phyloP scores from a whole-genome alignment of 106 monocot species.

The Apostasia shenzhenica region DNA sequence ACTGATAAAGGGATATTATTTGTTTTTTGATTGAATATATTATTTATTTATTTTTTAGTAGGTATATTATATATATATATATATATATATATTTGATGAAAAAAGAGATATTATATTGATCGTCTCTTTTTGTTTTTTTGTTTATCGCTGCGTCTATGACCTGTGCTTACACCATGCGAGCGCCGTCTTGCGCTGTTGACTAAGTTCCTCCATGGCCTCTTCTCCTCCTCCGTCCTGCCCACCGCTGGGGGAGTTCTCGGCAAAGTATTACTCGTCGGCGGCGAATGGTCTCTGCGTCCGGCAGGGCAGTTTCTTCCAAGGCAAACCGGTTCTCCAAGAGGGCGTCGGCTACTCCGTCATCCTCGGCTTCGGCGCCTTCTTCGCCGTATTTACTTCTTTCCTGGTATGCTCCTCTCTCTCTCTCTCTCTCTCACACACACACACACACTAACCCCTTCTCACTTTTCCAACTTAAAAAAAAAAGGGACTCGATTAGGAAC shows the following conservation, averaged over 20 bases:
- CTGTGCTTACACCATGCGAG: not conserved
- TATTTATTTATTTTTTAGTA: too few relatives aligned
- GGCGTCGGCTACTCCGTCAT: conserved; percentile 84
- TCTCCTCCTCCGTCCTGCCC: conserved; percentile 18
- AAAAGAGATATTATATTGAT: too few relatives aligned
- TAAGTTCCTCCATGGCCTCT: not conserved
- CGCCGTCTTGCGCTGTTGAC: too few relatives aligned
- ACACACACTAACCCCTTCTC: not conserved
- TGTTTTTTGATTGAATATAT: too few relatives aligned
- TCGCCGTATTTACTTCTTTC: conserved; percentile 94
- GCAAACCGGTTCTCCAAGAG: conserved; percentile 67
- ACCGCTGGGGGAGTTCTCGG: conserved; percentile 60
- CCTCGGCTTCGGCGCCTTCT: conserved; percentile 92
- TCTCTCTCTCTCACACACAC: not conserved
- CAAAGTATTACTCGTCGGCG: conserved; percentile 56
- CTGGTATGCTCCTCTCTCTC: conserved; percentile 35
- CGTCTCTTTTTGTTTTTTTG: too few relatives aligned
- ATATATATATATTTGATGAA: too few relatives aligned
- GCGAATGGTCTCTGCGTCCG: conserved; percentile 53
- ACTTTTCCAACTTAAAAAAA: too few relatives aligned
- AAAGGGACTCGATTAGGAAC: too few relatives aligned
- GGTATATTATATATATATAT: too few relatives aligned
- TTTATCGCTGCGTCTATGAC: too few relatives aligned
- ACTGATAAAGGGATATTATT: too few relatives aligned
- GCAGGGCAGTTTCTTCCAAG: conserved; percentile 71